Evolutionary conservation across 129 eudicot genomes (phyloP).

Genomic region (Flaveria linearis): DNA sequence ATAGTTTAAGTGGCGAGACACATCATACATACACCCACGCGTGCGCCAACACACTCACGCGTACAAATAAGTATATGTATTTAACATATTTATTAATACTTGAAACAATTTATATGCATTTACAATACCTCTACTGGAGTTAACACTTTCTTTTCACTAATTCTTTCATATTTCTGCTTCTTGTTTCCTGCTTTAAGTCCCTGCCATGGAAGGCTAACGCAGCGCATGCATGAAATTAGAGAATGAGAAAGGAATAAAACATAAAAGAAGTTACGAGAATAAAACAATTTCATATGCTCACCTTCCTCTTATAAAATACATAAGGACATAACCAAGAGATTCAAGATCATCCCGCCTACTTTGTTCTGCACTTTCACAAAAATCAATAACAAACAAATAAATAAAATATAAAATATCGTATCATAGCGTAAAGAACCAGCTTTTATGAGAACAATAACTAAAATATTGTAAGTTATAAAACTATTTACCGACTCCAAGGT

Average conservation of each 20-base stretch:
- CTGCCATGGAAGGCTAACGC: conserved; percentile 96
- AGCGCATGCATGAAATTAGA: background rate
- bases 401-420: background rate
- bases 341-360: conserved; percentile 99
- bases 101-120: too few relatives aligned
- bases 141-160: conserved; percentile 94
- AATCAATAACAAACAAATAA: background rate
- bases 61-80: background rate
- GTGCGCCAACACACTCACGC: background rate
- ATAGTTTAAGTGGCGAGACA: background rate
- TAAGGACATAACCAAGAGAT: conserved; percentile 96
- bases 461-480: conserved; percentile 7
- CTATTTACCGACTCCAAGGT: conserved; percentile 90
- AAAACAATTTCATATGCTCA: conserved; percentile 25
- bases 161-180: conserved; percentile 95
- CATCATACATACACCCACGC: background rate
- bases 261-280: background rate
- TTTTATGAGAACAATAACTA: background rate
- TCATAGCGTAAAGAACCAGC: background rate
- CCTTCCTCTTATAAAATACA: conserved; percentile 99
- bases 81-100: background rate
- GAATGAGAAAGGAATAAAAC: background rate
- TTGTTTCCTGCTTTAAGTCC: conserved; percentile 96
- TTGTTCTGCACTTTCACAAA: conserved; percentile 62
- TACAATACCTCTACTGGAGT: conserved; percentile 83